phyloP scores from a whole-genome alignment of 192 early-diverging fungal species.

The Dissophora globulifera region DNA sequence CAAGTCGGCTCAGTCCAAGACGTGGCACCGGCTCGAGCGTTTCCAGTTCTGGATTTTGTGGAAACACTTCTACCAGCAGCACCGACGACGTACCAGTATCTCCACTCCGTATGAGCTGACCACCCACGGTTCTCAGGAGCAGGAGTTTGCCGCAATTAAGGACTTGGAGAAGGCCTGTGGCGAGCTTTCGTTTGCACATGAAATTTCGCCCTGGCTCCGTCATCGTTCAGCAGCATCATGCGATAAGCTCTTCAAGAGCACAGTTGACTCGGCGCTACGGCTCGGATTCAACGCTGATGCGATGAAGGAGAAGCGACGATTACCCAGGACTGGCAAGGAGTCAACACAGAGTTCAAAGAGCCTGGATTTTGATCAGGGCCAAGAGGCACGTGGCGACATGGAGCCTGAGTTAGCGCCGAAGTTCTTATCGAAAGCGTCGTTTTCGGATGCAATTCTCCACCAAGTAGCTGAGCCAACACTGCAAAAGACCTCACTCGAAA shows the following conservation, averaged over 20 bases:
- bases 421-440: not conserved
- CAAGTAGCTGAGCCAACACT: constrained; percentile 13
- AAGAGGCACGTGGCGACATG: not conserved
- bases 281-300: not conserved
- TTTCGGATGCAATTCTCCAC: not conserved
- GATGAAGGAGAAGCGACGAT: too few relatives aligned
- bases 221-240: constrained; percentile 24
- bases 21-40: constrained; percentile 33
- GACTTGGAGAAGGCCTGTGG: not conserved
- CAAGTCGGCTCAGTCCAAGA: constrained; percentile 20
- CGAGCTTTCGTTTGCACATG: constrained; percentile 24
- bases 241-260: constrained; percentile 11
- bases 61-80: constrained; percentile 12
- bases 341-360: not conserved
- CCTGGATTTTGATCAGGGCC: not conserved
- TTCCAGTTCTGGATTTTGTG: constrained; percentile 49
- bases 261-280: not conserved
- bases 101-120: too few relatives aligned
- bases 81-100: not conserved
- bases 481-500: not conserved
- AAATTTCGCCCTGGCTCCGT: constrained; percentile 40
- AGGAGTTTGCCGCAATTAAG: not conserved
- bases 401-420: not conserved
- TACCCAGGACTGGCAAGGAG: too few relatives aligned
- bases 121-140: too few relatives aligned